These are phyloP conservation scores for Aspergillus affinis DNA, from an alignment of 495 filamentous ascomycete genomes.

Conservation along the genomic window DNA sequence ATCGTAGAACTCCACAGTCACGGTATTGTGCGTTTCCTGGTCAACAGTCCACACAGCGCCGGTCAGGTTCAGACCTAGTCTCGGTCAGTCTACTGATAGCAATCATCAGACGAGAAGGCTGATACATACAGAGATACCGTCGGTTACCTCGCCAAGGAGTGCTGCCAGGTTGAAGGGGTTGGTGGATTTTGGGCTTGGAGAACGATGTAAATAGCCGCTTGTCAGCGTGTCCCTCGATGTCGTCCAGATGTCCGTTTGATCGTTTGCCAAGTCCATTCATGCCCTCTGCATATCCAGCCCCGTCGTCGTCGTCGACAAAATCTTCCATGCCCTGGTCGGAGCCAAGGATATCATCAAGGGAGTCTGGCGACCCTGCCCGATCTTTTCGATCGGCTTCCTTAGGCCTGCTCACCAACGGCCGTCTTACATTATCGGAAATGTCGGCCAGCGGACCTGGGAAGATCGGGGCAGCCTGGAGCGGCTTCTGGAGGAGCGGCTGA, in stretches of 20 bases:
- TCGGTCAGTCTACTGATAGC: conserved; percentile 32
- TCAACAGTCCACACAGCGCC: conserved; percentile 97
- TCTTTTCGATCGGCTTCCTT: conserved; percentile 48
- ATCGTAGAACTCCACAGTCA: conserved; percentile 98
- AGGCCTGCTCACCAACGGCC: conserved; percentile 53
- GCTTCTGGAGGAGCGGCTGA: conserved; percentile 56
- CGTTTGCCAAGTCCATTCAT: conserved; percentile 64
- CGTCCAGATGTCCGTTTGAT: conserved; percentile 52
- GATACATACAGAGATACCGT: conserved; percentile 73
- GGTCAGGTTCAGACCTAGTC: conserved; percentile 71
- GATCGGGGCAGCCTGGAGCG: conserved; percentile 76
- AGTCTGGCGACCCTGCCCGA: conserved; percentile 52
- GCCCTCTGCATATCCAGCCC: conserved; percentile 77
- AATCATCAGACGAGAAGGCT: neutral
- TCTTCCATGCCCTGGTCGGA: conserved; percentile 60
- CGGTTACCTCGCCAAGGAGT: conserved; percentile 94
- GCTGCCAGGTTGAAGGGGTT: conserved; percentile 86
- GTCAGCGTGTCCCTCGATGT: conserved; percentile 40
- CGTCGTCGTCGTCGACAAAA: conserved; percentile 94
- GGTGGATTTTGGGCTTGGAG: conserved; percentile 71
- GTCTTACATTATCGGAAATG: conserved; percentile 62
- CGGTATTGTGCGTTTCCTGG: conserved; percentile 90
- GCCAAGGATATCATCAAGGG: conserved; percentile 58
- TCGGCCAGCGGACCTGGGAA: conserved; percentile 77
- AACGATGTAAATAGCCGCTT: conserved; percentile 63